Evolutionary conservation across 352 stramenopile genomes (phyloP).

Genomic region (Phytopythium helicoides): DNA sequence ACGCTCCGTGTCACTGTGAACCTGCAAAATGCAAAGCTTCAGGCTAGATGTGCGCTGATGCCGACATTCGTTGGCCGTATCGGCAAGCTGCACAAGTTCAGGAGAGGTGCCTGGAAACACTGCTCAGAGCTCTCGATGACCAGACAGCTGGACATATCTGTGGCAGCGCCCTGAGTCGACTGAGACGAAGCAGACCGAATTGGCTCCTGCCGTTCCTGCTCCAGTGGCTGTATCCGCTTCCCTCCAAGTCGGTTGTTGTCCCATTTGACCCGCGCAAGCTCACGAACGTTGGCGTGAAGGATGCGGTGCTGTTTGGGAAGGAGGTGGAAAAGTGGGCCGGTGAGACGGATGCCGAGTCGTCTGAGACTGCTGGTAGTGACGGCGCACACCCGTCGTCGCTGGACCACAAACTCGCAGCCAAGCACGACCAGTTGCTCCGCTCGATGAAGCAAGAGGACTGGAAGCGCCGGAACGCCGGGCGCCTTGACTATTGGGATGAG

Average conservation of each 20-base stretch:
- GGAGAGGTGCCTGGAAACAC: constrained; percentile 13
- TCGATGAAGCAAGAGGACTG: constrained; percentile 74
- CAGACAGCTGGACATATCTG: constrained; percentile 11
- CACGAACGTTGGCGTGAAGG: constrained; percentile 61
- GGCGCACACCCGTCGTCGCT: constrained; percentile 8
- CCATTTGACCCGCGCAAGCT: constrained; percentile 54
- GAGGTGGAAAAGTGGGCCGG: constrained; percentile 68
- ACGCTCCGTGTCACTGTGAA: constrained; percentile 7
- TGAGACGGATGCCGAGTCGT: constrained; percentile 45
- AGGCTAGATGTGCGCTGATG: constrained; percentile 5
- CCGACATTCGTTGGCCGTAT: constrained; percentile 33
- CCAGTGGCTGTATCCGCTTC: constrained; percentile 6
- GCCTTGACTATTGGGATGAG: constrained; percentile 78
- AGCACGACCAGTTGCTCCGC: constrained; percentile 73
- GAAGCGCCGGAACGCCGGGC: constrained; percentile 59
- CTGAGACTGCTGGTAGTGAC: constrained; percentile 35
- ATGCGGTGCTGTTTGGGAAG: constrained; percentile 54
- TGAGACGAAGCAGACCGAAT: neutral
- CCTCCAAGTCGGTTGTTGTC: constrained; percentile 18
- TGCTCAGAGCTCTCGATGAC: constrained; percentile 30
- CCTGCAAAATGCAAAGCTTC: constrained; percentile 8
- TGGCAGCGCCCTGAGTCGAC: constrained; percentile 3
- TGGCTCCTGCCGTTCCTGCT: neutral
- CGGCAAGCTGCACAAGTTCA: constrained; percentile 34
- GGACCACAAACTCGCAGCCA: constrained; percentile 34